Evolutionary conservation across 345 rosid species (phyloP).

Genomic region (Physaria fendleri): DNA sequence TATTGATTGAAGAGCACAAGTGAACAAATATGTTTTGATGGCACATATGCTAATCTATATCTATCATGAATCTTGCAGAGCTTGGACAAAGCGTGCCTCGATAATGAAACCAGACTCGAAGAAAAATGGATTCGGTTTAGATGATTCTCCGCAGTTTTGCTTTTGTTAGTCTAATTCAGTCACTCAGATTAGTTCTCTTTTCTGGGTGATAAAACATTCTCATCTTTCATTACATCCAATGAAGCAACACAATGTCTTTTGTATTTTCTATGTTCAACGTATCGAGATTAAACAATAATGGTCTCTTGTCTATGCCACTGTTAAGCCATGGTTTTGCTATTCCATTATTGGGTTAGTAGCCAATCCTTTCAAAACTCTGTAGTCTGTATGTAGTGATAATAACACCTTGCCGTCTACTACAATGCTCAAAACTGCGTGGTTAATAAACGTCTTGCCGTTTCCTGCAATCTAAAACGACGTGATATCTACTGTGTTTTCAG

Average conservation of each 20-base stretch:
- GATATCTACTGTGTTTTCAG: not conserved
- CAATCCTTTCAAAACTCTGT: too few species aligned
- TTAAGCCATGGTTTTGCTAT: not conserved
- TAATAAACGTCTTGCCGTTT: slow-evolving; percentile 15
- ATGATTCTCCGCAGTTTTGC: slow-evolving; percentile 11
- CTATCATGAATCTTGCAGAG: slow-evolving; percentile 40
- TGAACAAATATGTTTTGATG: not conserved
- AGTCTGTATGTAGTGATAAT: not conserved
- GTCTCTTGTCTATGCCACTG: not conserved
- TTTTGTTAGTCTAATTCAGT: slow-evolving; percentile 13
- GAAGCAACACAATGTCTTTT: not conserved
- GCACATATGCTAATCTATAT: slow-evolving; percentile 1
- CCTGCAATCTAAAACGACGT: slow-evolving; percentile 4
- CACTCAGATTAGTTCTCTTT: slow-evolving; percentile 8
- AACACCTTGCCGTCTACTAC: slow-evolving; percentile 8
- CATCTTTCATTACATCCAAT: not conserved
- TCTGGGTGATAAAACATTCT: not conserved
- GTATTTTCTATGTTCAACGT: not conserved
- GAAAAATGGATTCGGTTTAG: slow-evolving; percentile 1
- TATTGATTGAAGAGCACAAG: not conserved
- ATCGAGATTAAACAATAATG: slow-evolving; percentile 1
- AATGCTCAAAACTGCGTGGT: not conserved
- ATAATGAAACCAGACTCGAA: slow-evolving; percentile 30
- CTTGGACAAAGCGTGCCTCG: slow-evolving; percentile 80
- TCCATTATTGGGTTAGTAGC: not conserved